Base-by-base conservation (phyloP, 108 stramenopile genomes). In the Nannochloropsis oceanica region DNA sequence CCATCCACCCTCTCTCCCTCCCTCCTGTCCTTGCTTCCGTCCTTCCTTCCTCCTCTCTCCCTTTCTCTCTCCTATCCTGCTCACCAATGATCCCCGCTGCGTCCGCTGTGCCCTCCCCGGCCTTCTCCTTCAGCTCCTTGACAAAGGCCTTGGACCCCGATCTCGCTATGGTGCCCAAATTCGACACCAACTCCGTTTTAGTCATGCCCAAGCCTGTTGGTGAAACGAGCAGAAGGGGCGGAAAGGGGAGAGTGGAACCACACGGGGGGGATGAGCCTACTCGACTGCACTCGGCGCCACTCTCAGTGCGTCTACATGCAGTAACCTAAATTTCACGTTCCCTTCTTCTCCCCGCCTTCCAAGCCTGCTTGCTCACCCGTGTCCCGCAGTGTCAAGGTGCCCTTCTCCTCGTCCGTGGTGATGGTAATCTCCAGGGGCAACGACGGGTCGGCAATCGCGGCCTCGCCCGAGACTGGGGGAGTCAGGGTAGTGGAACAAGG, bases 101-200 rank as follows among this genome's bases (percentile, higher is more conserved):
- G 27, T 84, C 88, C 80, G 84, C 84, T 44, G 25, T n/a, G 12
- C 43, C 83, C 1, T 80, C 83, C 42, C 79, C 86, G 42, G 42
- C 94, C 80, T 95, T 91, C 26, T 96, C 95, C 80, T 90, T 50
- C 80, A 89, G 83, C 88, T 90, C 87, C 50, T 90, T 44, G 24
- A 90, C 88, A 34, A 98, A 85, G 13, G 94, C 94, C 79, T 94
- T 95, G 73, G 95, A 95, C 81, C 99, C 99, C 24, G 91, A 92
- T 25, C 95, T 93, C 0, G 99, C 99, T 91, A 99, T 99, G 11
- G 99, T 99, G 27, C 99, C 99, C 50, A 99, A 87, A 84, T 99
- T 97, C 83, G 73, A 43, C 79, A 94, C 86, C 88, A 99, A 92
- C 87, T 98, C 97, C 13, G 95, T 94, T 79, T 92, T 91, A 27